These are phyloP conservation scores for Coemansia furcata DNA, from an alignment of 192 early-diverging fungal species.

Conservation along the genomic window DNA sequence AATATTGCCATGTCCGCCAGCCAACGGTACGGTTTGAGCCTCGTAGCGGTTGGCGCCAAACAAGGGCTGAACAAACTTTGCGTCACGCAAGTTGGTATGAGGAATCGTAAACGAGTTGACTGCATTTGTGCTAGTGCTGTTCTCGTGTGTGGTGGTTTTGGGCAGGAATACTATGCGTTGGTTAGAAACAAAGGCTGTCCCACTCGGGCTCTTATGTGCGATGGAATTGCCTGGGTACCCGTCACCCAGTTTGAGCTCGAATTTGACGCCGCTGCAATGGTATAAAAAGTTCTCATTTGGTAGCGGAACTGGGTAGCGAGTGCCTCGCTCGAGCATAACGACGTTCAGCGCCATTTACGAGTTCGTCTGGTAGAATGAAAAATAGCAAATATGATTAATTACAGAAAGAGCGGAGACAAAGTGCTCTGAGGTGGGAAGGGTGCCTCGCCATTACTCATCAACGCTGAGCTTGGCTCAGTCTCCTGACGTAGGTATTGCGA, in stretches of 20 bases:
- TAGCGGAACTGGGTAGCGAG: constrained; percentile 43
- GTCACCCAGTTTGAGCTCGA: constrained; percentile 39
- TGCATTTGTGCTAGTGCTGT: constrained; percentile 6
- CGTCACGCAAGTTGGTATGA: constrained; percentile 23
- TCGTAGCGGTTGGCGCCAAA: constrained; percentile 46
- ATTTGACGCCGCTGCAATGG: constrained; percentile 51
- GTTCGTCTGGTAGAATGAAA: background rate
- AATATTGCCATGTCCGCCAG: constrained; percentile 7
- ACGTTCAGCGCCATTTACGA: constrained; percentile 38
- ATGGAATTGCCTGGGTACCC: constrained; percentile 34
- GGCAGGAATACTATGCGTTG: constrained; percentile 45
- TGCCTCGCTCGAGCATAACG: constrained; percentile 39
- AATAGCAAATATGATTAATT: background rate
- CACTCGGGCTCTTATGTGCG: constrained; percentile 15
- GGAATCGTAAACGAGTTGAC: constrained; percentile 43
- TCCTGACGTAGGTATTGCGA: background rate
- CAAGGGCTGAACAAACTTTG: constrained; percentile 34
- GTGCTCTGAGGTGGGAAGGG: background rate
- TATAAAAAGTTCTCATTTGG: constrained; percentile 51
- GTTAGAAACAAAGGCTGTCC: constrained; percentile 50
- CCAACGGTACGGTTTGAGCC: constrained; percentile 17
- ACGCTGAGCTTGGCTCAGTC: too few species aligned
- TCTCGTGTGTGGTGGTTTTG: constrained; percentile 21
- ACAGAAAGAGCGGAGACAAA: background rate
- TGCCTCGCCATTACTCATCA: background rate